These are phyloP conservation scores for Smittium mucronatum DNA, from an alignment of 371 early-diverging fungal genomes.

Conservation along the genomic window DNA sequence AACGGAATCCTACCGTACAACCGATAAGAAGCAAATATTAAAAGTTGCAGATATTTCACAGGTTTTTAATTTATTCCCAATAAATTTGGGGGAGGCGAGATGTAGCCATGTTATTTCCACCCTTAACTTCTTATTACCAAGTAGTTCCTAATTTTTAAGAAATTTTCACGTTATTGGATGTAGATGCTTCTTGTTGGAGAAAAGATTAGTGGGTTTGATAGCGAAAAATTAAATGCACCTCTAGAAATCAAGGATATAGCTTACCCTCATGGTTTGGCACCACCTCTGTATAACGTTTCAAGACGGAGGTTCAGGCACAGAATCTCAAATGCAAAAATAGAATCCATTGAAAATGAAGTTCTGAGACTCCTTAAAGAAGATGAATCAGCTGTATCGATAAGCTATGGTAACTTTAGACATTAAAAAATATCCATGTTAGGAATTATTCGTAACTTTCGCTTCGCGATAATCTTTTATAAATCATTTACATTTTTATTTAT, in stretches of 20 bases:
- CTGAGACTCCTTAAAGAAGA: constrained; percentile 21
- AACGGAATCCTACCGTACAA: constrained; percentile 90
- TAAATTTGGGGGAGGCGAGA: no score
- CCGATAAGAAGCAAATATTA: constrained; percentile 88
- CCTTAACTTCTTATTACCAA: not conserved
- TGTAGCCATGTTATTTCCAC: no score
- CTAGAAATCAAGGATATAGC: constrained; percentile 39
- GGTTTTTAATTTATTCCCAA: no score
- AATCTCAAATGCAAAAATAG: constrained; percentile 54
- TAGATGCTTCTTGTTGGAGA: constrained; percentile 50
- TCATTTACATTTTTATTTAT: not conserved
- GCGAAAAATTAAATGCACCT: constrained; percentile 23
- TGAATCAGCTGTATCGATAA: constrained; percentile 19
- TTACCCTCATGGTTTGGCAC: constrained; percentile 81
- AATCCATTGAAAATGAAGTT: constrained; percentile 19
- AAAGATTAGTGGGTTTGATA: constrained; percentile 10
- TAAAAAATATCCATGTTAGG: not conserved
- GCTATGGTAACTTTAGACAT: constrained; percentile 12
- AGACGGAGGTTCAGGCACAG: constrained; percentile 81
- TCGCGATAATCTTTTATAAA: not conserved
- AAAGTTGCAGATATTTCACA: constrained; percentile 97
- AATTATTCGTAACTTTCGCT: no score
- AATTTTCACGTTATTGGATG: not conserved
- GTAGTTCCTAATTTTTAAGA: not conserved
- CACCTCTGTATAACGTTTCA: constrained; percentile 75